Conservation (phyloP, 495 filamentous ascomycete species). For the Tetracladium setigerum region DNA sequence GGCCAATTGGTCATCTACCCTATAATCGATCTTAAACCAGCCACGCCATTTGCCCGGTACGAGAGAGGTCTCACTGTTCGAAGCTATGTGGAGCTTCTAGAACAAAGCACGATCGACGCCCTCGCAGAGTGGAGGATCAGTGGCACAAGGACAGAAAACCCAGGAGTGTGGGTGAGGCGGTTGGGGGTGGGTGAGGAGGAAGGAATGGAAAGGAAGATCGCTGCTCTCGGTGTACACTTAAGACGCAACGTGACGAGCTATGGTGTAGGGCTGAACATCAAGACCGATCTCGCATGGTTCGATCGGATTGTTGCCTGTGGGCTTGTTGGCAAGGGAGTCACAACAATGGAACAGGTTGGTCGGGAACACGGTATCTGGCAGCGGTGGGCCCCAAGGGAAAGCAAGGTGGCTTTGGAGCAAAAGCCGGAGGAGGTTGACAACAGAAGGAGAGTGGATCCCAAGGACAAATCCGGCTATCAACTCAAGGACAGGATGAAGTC, state of each 20-base stretch:
- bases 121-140: slow-evolving; percentile 48
- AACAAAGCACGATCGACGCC: slow-evolving; percentile 62
- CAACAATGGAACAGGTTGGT: slow-evolving; percentile 41
- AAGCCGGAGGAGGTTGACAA: too few relatives aligned
- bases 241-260: slow-evolving; percentile 77
- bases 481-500: too few relatives aligned
- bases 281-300: slow-evolving; percentile 63
- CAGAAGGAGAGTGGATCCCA: too few relatives aligned
- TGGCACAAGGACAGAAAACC: slow-evolving; percentile 60
- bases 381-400: too few relatives aligned
- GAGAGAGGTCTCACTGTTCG: slow-evolving; percentile 36
- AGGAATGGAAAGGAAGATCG: slow-evolving; percentile 59
- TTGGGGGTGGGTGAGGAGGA: background rate
- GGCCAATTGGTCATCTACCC: slow-evolving; percentile 90
- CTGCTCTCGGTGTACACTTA: slow-evolving; percentile 83
- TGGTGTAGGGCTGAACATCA: slow-evolving; percentile 79
- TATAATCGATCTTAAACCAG: slow-evolving; percentile 52
- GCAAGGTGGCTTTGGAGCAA: too few relatives aligned
- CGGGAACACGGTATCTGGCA: slow-evolving; percentile 26
- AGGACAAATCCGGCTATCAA: too few relatives aligned
- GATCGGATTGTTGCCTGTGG: slow-evolving; percentile 82
- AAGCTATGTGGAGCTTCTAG: slow-evolving; percentile 67
- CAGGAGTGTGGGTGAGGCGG: slow-evolving; percentile 71
- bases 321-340: slow-evolving; percentile 66
- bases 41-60: background rate